Evolutionary conservation across 371 early-diverging fungal species (phyloP).

Genomic region (Rhizomucor pusillus): DNA sequence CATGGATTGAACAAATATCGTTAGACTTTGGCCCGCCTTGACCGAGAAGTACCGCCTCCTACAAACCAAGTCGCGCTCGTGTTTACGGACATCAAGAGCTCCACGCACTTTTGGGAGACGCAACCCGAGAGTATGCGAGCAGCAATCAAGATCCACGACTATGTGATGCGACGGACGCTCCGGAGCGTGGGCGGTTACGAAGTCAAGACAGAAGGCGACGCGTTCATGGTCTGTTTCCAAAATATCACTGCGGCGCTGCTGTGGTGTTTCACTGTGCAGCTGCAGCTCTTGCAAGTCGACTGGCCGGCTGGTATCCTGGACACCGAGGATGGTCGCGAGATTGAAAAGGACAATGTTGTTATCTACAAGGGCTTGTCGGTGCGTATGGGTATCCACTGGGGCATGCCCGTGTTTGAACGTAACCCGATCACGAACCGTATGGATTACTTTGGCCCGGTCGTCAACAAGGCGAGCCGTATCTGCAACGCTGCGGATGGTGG

Average conservation of each 20-base stretch:
- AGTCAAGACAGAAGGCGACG: constrained; percentile 97
- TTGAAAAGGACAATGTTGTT: constrained; percentile 60
- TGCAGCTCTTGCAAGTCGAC: constrained; percentile 78
- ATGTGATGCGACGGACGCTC: constrained; percentile 81
- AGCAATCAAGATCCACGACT: constrained; percentile 89
- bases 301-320: constrained; percentile 93
- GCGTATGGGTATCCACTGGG: constrained; percentile 96
- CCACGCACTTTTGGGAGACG: constrained; percentile 93
- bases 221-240: constrained; percentile 93
- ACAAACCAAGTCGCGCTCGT: constrained; percentile 83
- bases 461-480: constrained; percentile 87
- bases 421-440: constrained; percentile 91
- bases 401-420: constrained; percentile 86
- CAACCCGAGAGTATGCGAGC: constrained; percentile 83
- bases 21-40: constrained; percentile 62
- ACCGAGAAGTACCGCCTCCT: constrained; percentile 84
- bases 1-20: background rate
- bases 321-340: constrained; percentile 74
- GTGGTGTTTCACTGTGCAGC: constrained; percentile 90
- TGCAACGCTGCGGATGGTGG: constrained; percentile 91
- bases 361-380: constrained; percentile 89
- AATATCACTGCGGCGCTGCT: constrained; percentile 82
- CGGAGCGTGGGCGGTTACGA: constrained; percentile 92
- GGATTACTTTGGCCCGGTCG: constrained; percentile 97
- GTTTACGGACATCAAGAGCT: constrained; percentile 95